Percentiles rank a stretch among this genome's conserved stretches.
Conservation (phyloP, 805 yeast species). For the Ogataea methanolica region DNA sequence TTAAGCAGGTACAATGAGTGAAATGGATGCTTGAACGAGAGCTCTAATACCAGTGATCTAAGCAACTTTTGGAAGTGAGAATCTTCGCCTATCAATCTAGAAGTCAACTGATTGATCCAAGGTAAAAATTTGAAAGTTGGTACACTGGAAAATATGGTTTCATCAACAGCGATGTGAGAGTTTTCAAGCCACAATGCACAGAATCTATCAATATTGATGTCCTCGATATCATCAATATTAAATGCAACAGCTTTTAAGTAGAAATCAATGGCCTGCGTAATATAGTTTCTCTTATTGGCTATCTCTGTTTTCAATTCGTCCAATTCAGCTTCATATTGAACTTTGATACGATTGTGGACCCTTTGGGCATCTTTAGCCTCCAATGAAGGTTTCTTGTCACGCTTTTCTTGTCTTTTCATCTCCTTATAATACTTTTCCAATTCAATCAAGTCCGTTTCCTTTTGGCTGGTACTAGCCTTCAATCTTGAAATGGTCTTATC, state of each 20-base stretch:
- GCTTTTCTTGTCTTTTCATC: conserved; percentile 41
- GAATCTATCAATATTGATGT: conserved; percentile 65
- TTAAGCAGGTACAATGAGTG: conserved; percentile 64
- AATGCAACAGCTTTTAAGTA: conserved; percentile 52
- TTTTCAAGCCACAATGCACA: conserved; percentile 81
- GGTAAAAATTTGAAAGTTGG: conserved; percentile 64
- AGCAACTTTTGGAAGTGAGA: conserved; percentile 53
- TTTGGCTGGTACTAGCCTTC: conserved; percentile 22
- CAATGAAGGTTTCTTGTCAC: conserved; percentile 13
- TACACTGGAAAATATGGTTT: conserved; percentile 33
- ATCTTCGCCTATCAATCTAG: conserved; percentile 52
- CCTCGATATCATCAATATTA: conserved; percentile 37
- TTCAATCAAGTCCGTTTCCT: conserved; percentile 44
- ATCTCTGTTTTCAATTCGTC: conserved; percentile 38
- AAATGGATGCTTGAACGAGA: conserved; percentile 60
- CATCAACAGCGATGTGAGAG: conserved; percentile 27
- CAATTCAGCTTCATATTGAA: conserved; percentile 46
- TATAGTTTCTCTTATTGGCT: conserved; percentile 32
- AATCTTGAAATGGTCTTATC: conserved; percentile 42
- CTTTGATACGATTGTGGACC: conserved; percentile 44
- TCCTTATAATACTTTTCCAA: conserved; percentile 41
- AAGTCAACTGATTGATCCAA: conserved; percentile 80
- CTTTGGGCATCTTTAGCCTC: conserved; percentile 35
- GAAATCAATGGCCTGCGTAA: conserved; percentile 50
- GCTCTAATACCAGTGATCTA: conserved; percentile 25